Evolutionary conservation across 495 filamentous ascomycete genomes (phyloP), one percentile per base, ranked within the genome.

Genomic region (Daldinia decipiens): DNA sequence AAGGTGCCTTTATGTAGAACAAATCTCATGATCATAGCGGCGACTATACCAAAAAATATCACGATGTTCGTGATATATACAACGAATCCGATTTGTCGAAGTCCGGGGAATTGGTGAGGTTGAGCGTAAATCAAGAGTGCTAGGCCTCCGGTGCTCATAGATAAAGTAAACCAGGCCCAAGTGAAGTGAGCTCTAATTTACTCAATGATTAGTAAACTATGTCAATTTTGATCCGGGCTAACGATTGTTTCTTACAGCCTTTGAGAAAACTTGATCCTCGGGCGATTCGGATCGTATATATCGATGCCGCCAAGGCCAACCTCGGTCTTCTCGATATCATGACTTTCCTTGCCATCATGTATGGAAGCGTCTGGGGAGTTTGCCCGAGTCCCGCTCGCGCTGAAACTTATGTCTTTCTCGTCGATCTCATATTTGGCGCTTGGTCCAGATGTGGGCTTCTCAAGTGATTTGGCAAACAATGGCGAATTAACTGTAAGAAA

Each of bases 91-190:
- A 91, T 87, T 19, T 82, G 78, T 12, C 77, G 77, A 4, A 91
- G 80, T 32, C 88, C 88, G 1, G 74, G 67, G 81, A 92, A 92
- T 17, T 80, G 78, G 69, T 88, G 82, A 8, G 90, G 90, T n/a
- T 86, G 84, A 51, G 79, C 80, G 45, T 79, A 83, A 27, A 92
- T 80, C 39, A 90, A 76, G 36, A 91, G 81, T 15, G 90, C 85
- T 4, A 92, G 73, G 5, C 88, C 89, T n/a, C 87, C 87, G 3
- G 86, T 89, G 47, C 87, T 87, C 88, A 91, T 91, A 11, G 74
- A 59, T n/a, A 87, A 72, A 26, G 87, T 89, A 71, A 88, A 92
- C 87, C 87, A 91, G 21, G 88, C 88, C 86, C 88, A 90, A n/a
- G 89, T 91, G 68, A 91, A 90, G 71, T 91, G 89, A 61, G 62